phyloP scores from a whole-genome alignment of 192 early-diverging fungal genomes.

The Podila epicladia region DNA sequence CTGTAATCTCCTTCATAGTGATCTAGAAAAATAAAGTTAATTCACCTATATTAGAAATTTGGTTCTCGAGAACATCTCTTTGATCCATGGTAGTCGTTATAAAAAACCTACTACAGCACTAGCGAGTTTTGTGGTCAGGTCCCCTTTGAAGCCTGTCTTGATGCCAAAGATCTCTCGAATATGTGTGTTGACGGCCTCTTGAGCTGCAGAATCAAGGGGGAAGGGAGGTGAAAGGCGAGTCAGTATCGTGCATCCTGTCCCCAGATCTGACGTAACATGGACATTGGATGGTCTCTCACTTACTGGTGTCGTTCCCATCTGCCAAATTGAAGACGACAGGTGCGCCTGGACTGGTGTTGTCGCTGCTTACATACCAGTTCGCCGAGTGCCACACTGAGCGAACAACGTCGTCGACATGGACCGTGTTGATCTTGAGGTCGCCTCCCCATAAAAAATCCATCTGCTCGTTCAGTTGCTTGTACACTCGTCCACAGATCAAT shows the following conservation, averaged over 20 bases:
- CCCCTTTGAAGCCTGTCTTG: conserved; percentile 81
- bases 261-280: too few species aligned
- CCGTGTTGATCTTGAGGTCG: conserved; percentile 91
- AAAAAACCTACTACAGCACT: conserved; percentile 57
- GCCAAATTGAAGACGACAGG: conserved; percentile 83
- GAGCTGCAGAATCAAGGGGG: conserved; percentile 55
- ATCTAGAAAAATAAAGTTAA: conserved; percentile 50
- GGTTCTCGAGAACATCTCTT: conserved; percentile 60
- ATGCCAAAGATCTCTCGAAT: conserved; percentile 80
- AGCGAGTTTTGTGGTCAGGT: conserved; percentile 75
- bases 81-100: conserved; percentile 53
- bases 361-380: conserved; percentile 60
- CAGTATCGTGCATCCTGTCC: too few species aligned
- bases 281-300: conserved; percentile 5
- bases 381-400: conserved; percentile 68
- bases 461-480: conserved; percentile 77
- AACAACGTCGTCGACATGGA: conserved; percentile 90
- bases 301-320: conserved; percentile 88
- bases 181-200: conserved; percentile 77
- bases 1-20: conserved; percentile 81
- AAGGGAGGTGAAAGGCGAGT: too few species aligned
- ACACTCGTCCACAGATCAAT: conserved; percentile 92
- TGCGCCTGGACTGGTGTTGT: conserved; percentile 50
- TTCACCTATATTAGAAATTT: neutral
- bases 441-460: conserved; percentile 97